Percentiles rank a stretch among this genome's conserved stretches.
These are phyloP conservation scores for Solanum chacoense DNA, from an alignment of 305 asterid species.

Conservation along the genomic window DNA sequence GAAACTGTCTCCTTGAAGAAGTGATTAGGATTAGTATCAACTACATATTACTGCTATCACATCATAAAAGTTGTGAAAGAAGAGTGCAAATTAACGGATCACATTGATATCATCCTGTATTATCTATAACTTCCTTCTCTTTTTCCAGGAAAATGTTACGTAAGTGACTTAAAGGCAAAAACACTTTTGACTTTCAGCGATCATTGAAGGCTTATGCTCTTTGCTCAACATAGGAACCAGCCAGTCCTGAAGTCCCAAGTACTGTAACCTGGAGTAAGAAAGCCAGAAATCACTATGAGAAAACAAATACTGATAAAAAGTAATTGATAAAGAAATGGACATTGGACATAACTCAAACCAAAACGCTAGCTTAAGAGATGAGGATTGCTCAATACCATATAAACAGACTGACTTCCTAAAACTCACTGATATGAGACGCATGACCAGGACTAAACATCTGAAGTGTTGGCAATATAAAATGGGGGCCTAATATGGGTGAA, in stretches of 20 bases:
- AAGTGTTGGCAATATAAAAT: background rate
- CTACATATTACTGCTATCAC: background rate
- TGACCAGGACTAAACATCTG: background rate
- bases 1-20: background rate
- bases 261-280: constrained; percentile 54
- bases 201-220: constrained; percentile 35
- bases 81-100: background rate
- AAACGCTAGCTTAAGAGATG: background rate
- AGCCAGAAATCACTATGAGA: background rate
- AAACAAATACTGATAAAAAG: background rate
- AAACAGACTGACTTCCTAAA: background rate
- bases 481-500: background rate
- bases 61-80: background rate
- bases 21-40: background rate
- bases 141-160: background rate
- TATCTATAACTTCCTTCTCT: background rate
- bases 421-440: background rate
- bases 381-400: background rate
- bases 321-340: background rate
- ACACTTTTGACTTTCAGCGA: background rate
- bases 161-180: background rate
- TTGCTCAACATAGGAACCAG: constrained; percentile 91
- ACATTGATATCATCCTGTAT: background rate
- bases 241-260: constrained; percentile 87
- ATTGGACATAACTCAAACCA: background rate